A percentile compares a stretch with the other conserved stretches of the same genome.
Evolutionary conservation across 352 stramenopile genomes (phyloP).

Genomic region (Phytophthora palmivora): DNA sequence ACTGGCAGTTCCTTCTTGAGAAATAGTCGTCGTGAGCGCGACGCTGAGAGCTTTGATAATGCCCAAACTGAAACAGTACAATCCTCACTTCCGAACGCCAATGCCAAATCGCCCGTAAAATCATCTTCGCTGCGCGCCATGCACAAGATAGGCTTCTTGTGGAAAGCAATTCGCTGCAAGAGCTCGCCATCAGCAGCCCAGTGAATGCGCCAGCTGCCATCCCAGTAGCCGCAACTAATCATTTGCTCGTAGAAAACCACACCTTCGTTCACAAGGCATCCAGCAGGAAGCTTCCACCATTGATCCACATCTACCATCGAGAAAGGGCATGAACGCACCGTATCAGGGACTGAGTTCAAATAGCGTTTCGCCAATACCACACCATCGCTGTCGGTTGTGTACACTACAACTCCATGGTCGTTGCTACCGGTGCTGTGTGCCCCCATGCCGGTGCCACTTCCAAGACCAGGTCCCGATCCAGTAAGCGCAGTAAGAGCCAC

Average conservation of each 20-base stretch:
- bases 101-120: constrained; percentile 83
- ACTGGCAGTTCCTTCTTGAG: constrained; percentile 87
- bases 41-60: constrained; percentile 83
- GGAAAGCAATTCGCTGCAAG: constrained; percentile 86
- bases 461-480: constrained; percentile 53
- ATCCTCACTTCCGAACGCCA: constrained; percentile 88
- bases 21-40: constrained; percentile 83
- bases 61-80: constrained; percentile 88
- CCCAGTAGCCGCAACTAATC: constrained; percentile 90
- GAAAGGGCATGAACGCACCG: constrained; percentile 73
- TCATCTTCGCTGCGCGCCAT: constrained; percentile 88
- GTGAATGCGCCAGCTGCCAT: constrained; percentile 89
- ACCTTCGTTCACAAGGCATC: constrained; percentile 76
- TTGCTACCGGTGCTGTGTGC: constrained; percentile 65
- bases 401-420: constrained; percentile 75
- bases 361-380: constrained; percentile 84
- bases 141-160: constrained; percentile 89
- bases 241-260: constrained; percentile 91
- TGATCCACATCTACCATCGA: constrained; percentile 86
- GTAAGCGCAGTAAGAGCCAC: constrained; percentile 55
- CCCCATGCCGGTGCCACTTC: constrained; percentile 78
- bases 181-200: constrained; percentile 88
- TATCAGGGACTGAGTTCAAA: constrained; percentile 74
- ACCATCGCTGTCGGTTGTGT: constrained; percentile 79
- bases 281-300: constrained; percentile 85